Evolutionary conservation across 345 rosid genomes (phyloP).

Genomic region (Pistacia vera): DNA sequence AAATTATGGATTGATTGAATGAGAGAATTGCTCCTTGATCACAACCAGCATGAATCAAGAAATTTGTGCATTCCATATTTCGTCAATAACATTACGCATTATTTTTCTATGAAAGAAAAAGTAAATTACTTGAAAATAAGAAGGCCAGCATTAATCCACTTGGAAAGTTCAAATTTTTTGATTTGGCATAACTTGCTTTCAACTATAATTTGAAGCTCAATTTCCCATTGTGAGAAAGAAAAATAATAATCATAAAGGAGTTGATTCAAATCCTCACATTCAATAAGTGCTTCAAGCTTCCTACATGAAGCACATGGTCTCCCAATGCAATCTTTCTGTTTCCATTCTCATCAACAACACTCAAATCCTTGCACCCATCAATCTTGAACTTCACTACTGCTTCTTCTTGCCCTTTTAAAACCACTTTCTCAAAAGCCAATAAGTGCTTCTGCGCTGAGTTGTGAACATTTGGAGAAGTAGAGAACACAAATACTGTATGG

Average conservation of each 20-base stretch:
- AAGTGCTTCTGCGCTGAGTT: constrained; percentile 70
- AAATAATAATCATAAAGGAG: constrained; percentile 1
- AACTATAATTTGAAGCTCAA: constrained; percentile 18
- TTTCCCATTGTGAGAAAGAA: constrained; percentile 8
- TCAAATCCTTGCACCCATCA: constrained; percentile 81
- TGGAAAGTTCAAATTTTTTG: neutral
- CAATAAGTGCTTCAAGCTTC: constrained; percentile 62
- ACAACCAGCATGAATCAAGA: too few species aligned
- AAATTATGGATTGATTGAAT: too few species aligned
- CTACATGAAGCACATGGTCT: constrained; percentile 70
- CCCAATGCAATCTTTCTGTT: constrained; percentile 63
- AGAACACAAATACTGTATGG: constrained; percentile 78
- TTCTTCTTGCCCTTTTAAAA: constrained; percentile 32
- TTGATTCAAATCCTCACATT: constrained; percentile 51
- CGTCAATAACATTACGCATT: too few species aligned
- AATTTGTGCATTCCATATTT: too few species aligned
- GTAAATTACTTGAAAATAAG: neutral
- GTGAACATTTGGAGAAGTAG: constrained; percentile 68
- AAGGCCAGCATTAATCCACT: neutral
- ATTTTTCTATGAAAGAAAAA: neutral
- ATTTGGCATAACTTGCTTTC: neutral
- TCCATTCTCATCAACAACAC: constrained; percentile 72
- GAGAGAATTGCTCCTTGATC: too few species aligned
- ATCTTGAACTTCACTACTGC: constrained; percentile 54
- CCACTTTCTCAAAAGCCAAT: constrained; percentile 71